A percentile compares a stretch with the other conserved stretches of the same genome.
phyloP scores from a whole-genome alignment of 352 stramenopile genomes.

The Phytophthora ohioensis region DNA sequence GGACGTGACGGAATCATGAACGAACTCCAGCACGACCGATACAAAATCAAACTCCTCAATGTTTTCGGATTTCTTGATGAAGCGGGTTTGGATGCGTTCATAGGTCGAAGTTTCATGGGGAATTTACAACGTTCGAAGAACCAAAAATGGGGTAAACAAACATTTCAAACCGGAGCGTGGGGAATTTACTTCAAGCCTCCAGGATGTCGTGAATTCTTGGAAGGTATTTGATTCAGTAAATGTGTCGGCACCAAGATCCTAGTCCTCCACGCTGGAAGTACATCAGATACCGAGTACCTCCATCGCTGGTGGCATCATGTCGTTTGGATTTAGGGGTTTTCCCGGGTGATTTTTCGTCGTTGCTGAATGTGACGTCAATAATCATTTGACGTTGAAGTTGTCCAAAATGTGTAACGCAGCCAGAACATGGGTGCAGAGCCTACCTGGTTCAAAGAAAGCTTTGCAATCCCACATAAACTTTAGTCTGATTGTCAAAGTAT shows the following conservation, averaged over 20 bases:
- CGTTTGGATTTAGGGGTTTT: too few species aligned
- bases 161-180: conserved; percentile 5
- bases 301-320: too few species aligned
- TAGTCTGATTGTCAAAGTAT: too few species aligned
- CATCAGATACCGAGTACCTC: too few species aligned
- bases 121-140: conserved; percentile 10
- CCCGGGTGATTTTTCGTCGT: too few species aligned
- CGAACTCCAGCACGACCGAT: neutral
- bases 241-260: conserved; percentile 9
- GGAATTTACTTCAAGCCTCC: conserved; percentile 9
- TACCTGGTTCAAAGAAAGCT: too few species aligned
- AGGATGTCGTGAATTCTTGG: conserved; percentile 4
- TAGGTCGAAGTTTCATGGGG: neutral
- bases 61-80: conserved; percentile 10
- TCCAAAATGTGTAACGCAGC: too few species aligned
- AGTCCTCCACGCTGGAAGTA: neutral
- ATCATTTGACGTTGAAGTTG: too few species aligned
- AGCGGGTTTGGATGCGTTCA: neutral
- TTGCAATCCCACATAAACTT: too few species aligned
- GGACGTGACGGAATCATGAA: neutral
- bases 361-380: too few species aligned
- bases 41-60: conserved; percentile 11
- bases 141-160: neutral
- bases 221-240: conserved; percentile 3
- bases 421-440: too few species aligned